These are phyloP conservation scores for Fusarium incarnatum DNA, from an alignment of 2,329 filamentous ascomycete genomes.

Conservation along the genomic window DNA sequence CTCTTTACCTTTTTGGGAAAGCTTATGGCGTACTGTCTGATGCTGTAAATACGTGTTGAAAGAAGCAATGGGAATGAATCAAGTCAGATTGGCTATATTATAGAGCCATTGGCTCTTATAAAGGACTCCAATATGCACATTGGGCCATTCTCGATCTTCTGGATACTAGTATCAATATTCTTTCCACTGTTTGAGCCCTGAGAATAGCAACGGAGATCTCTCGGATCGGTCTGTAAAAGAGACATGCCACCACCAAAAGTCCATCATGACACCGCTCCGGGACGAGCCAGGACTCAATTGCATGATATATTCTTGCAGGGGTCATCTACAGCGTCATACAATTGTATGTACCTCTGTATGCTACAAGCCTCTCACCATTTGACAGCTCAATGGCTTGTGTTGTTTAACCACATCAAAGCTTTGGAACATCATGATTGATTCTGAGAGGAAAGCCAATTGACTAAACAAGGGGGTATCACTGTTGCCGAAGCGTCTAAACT, in stretches of 20 bases:
- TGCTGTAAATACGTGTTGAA: slow-evolving; percentile 11
- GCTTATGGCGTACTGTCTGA: slow-evolving; percentile 18
- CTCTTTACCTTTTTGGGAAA: slow-evolving; percentile 45
- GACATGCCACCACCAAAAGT: background rate
- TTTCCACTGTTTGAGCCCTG: slow-evolving; percentile 2
- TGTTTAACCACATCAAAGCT: background rate
- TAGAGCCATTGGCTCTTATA: slow-evolving; percentile 28
- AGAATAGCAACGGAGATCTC: background rate
- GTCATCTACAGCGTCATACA: background rate
- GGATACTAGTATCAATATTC: background rate
- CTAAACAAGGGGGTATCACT: slow-evolving; percentile 42
- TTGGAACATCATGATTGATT: slow-evolving; percentile 1
- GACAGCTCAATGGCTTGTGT: background rate
- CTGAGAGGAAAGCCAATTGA: slow-evolving; percentile 19
- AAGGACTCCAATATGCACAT: background rate
- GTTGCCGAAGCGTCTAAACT: slow-evolving; percentile 34
- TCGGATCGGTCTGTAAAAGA: background rate
- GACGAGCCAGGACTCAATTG: slow-evolving; percentile 18
- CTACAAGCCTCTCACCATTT: background rate
- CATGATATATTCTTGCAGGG: background rate
- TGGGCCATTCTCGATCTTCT: no score
- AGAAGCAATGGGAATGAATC: background rate
- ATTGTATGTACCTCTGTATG: background rate
- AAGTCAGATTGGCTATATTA: background rate
- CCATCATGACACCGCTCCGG: slow-evolving; percentile 18